Conservation (phyloP, 352 stramenopile species). For the Pythium myriotylum region DNA sequence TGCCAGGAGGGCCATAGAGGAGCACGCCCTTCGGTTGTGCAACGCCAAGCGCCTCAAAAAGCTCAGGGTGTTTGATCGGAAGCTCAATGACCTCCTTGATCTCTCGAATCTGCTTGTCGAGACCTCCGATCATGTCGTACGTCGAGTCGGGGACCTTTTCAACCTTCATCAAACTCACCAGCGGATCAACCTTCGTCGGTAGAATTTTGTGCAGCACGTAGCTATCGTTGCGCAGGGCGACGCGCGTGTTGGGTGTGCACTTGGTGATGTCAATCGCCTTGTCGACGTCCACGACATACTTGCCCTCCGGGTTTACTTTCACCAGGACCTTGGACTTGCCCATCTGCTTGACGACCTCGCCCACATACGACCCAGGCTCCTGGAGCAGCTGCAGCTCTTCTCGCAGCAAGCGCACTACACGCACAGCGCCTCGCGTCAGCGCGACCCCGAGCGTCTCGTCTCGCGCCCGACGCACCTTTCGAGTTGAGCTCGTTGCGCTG, state of each 20-base stretch:
- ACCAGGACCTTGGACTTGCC: slow-evolving; percentile 99
- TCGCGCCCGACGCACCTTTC: slow-evolving; percentile 82
- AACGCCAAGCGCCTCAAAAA: slow-evolving; percentile 99
- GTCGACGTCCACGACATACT: slow-evolving; percentile 99
- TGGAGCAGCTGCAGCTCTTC: slow-evolving; percentile 99
- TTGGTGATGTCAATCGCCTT: slow-evolving; percentile 96
- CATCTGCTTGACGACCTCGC: slow-evolving; percentile 99
- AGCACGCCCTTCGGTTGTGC: slow-evolving; percentile 97
- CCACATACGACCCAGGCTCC: slow-evolving; percentile 98
- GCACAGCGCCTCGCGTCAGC: slow-evolving; percentile 1
- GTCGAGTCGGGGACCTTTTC: slow-evolving; percentile 99
- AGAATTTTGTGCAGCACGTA: slow-evolving; percentile 99
- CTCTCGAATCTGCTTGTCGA: slow-evolving; percentile 99
- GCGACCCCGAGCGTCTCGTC: too few species aligned
- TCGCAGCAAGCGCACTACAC: slow-evolving; percentile 94
- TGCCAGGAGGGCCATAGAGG: slow-evolving; percentile 97
- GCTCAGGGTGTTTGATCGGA: slow-evolving; percentile 99
- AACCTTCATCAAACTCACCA: slow-evolving; percentile 96
- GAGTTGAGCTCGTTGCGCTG: slow-evolving; percentile 99
- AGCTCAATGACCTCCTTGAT: slow-evolving; percentile 99
- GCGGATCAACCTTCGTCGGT: slow-evolving; percentile 96
- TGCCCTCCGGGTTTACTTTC: slow-evolving; percentile 99
- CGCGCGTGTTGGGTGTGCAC: slow-evolving; percentile 98
- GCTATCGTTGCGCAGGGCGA: slow-evolving; percentile 98
- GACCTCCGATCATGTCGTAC: slow-evolving; percentile 99